Evolutionary conservation across 192 early-diverging fungal genomes (phyloP).

Genomic region (Coemansia sp.): DNA sequence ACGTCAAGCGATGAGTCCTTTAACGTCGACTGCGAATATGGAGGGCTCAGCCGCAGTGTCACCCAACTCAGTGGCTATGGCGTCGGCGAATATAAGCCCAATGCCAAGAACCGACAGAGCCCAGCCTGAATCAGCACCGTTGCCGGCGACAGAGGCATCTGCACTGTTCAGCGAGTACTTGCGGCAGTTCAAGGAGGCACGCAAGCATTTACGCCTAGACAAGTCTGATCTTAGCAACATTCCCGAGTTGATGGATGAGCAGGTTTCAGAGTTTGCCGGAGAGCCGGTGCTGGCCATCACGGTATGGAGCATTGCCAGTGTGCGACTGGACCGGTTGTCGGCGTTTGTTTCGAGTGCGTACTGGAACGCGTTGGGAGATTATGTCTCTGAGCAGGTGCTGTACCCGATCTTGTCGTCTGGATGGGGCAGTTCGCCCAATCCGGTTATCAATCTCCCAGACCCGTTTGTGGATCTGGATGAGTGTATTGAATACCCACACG

Average conservation of each 20-base stretch:
- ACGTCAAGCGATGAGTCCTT: neutral
- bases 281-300: conserved; percentile 44
- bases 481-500: conserved; percentile 5
- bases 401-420: conserved; percentile 44
- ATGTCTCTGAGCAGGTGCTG: conserved; percentile 50
- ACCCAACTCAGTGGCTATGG: neutral
- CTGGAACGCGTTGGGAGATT: conserved; percentile 54
- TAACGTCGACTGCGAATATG: neutral
- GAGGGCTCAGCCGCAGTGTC: neutral
- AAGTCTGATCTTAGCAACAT: conserved; percentile 24
- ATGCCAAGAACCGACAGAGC: neutral
- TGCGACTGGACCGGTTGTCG: conserved; percentile 39
- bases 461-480: conserved; percentile 28
- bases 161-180: conserved; percentile 48
- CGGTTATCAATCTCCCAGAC: conserved; percentile 36
- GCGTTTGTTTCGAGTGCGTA: conserved; percentile 49
- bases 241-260: conserved; percentile 28
- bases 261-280: conserved; percentile 42
- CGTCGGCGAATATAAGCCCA: neutral
- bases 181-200: conserved; percentile 46
- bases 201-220: conserved; percentile 25
- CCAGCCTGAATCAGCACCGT: neutral
- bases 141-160: conserved; percentile 29
- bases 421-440: conserved; percentile 29
- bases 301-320: conserved; percentile 45